A percentile compares a stretch with the other conserved stretches of the same genome.
These are phyloP conservation scores for Umbilicaria muhlenbergii DNA, from an alignment of 495 filamentous ascomycete genomes.

Conservation along the genomic window DNA sequence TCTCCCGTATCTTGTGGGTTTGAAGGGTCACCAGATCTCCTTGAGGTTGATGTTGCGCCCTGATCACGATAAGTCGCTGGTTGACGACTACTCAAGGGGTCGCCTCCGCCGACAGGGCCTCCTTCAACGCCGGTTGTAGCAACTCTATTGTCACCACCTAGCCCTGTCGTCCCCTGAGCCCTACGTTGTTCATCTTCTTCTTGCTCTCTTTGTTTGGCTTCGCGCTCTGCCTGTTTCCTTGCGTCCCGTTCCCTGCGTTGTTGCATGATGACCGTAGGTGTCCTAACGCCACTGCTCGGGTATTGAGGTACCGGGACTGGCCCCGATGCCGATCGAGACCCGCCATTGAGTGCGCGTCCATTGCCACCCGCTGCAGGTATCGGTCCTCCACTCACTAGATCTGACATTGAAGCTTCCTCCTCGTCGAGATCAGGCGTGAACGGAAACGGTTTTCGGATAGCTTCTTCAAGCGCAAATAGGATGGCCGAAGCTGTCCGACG, in stretches of 20 bases:
- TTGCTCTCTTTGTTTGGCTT: conserved; percentile 31
- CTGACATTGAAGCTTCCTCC: conserved; percentile 89
- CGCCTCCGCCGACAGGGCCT: conserved; percentile 10
- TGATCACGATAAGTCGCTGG: conserved; percentile 6
- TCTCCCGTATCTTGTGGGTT: conserved; percentile 4
- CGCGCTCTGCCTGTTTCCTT: conserved; percentile 32
- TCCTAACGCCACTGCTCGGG: conserved; percentile 28
- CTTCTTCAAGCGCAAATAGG: conserved; percentile 82
- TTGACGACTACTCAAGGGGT: conserved; percentile 20
- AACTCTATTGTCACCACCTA: conserved; percentile 32
- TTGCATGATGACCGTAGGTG: conserved; percentile 62
- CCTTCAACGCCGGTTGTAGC: conserved; percentile 44
- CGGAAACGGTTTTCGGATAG: conserved; percentile 57
- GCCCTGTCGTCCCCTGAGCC: conserved; percentile 35
- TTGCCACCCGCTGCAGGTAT: conserved; percentile 22
- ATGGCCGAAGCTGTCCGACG: conserved; percentile 61
- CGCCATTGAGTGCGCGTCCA: conserved; percentile 33
- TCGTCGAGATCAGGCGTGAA: conserved; percentile 78
- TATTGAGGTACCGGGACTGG: conserved; percentile 30
- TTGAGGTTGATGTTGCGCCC: conserved; percentile 4
- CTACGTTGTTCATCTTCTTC: conserved; percentile 34
- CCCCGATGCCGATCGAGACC: conserved; percentile 27
- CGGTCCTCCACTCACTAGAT: conserved; percentile 46
- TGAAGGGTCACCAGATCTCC: conserved; percentile 8
- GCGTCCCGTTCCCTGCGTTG: conserved; percentile 54